A percentile compares a stretch with the other conserved stretches of the same genome.
Conservation (phyloP, 768 basidiomycete species). For the Leccinellum albellum region DNA sequence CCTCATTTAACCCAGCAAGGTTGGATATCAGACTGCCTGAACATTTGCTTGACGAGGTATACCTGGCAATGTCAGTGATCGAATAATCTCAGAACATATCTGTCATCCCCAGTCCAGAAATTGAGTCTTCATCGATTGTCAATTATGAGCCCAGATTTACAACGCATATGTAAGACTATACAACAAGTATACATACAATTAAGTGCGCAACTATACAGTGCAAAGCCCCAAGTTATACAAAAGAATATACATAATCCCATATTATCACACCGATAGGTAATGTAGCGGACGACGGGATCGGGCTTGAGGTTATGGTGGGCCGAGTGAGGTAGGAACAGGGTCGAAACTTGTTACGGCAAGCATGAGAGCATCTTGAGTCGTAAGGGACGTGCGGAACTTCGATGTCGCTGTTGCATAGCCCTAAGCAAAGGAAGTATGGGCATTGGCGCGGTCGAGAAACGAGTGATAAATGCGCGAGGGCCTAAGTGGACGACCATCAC, state of each 20-base stretch:
- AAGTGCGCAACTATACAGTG: constrained; percentile 22
- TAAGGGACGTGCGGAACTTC: constrained; percentile 4
- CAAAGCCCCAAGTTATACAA: constrained; percentile 22
- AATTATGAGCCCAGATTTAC: not conserved
- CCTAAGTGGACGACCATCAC: constrained; percentile 19
- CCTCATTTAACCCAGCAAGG: not conserved
- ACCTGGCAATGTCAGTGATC: not conserved
- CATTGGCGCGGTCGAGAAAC: constrained; percentile 16
- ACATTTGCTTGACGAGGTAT: not conserved
- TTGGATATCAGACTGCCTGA: too few species aligned
- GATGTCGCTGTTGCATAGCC: not conserved
- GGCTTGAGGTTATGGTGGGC: constrained; percentile 20
- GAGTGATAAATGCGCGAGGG: constrained; percentile 10
- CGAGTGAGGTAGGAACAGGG: constrained; percentile 5
- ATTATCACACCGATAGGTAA: constrained; percentile 23
- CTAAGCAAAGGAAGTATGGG: constrained; percentile 23
- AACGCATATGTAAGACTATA: constrained; percentile 1
- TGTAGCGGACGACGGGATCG: constrained; percentile 6
- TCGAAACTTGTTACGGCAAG: constrained; percentile 4
- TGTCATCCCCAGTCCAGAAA: not conserved
- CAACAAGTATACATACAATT: constrained; percentile 22
- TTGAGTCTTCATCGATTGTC: not conserved
- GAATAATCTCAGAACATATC: not conserved
- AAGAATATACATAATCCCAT: constrained; percentile 31
- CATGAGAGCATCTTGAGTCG: constrained; percentile 19